Evolutionary conservation across 2,329 filamentous ascomycete species (phyloP).

Genomic region (Botrytis squamosa): DNA sequence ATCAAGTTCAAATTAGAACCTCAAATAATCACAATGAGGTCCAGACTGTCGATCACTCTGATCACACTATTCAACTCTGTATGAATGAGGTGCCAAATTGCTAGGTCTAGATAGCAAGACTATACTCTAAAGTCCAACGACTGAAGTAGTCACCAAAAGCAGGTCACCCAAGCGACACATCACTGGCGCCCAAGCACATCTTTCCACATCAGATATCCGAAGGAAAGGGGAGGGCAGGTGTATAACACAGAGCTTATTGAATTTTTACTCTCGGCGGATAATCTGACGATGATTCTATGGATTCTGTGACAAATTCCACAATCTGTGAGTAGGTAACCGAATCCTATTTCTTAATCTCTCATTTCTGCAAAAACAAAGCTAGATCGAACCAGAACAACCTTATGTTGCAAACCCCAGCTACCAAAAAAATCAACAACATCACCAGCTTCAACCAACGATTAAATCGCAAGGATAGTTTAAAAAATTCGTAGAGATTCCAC

Average conservation of each 20-base stretch:
- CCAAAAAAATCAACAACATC: accelerated
- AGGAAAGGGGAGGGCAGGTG: accelerated
- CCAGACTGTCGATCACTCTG: background rate
- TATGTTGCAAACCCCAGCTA: background rate
- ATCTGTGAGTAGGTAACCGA: background rate
- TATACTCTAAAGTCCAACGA: background rate
- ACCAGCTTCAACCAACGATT: background rate
- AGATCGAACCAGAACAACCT: background rate
- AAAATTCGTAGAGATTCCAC: accelerated
- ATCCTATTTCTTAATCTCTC: background rate
- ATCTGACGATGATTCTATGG: background rate
- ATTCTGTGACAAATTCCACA: background rate
- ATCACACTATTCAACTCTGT: background rate
- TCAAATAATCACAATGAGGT: background rate
- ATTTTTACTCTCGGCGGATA: background rate
- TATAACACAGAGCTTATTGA: background rate
- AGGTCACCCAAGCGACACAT: background rate
- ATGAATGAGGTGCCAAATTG: background rate
- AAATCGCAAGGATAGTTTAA: accelerated
- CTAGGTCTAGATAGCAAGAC: background rate
- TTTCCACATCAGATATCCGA: background rate
- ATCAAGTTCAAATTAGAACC: background rate
- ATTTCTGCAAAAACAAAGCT: background rate
- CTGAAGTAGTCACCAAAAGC: background rate
- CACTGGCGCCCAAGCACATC: background rate